Evolutionary conservation across 2,329 filamentous ascomycete species (phyloP).

Genomic region (Trichoderma koningii): DNA sequence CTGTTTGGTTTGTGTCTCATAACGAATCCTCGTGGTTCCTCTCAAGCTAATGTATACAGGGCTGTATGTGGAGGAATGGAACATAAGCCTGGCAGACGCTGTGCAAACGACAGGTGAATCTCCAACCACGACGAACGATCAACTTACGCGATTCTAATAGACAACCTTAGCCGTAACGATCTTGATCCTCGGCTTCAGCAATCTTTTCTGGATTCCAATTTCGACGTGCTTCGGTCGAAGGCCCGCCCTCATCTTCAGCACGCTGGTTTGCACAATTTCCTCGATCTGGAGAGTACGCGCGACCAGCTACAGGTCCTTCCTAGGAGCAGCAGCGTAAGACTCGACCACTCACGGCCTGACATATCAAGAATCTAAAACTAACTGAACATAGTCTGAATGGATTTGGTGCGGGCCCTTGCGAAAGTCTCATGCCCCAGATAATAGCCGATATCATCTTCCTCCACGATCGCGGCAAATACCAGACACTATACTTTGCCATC

Average conservation of each 20-base stretch:
- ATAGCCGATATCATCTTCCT: slow-evolving; percentile 21
- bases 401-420: slow-evolving; percentile 12
- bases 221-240: slow-evolving; percentile 19
- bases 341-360: background rate
- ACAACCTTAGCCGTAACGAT: background rate
- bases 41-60: background rate
- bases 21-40: background rate
- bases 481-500: slow-evolving; percentile 17
- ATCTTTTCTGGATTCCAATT: slow-evolving; percentile 16
- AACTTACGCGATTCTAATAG: background rate
- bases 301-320: slow-evolving; percentile 19
- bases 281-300: slow-evolving; percentile 21
- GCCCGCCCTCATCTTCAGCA: slow-evolving; percentile 15
- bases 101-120: slow-evolving; percentile 9
- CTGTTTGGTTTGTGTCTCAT: slow-evolving; percentile 3
- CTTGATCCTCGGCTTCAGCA: slow-evolving; percentile 13
- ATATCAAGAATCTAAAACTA: background rate
- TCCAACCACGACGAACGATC: background rate
- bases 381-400: slow-evolving; percentile 9
- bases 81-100: slow-evolving; percentile 13
- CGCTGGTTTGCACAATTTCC: slow-evolving; percentile 10
- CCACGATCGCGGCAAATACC: slow-evolving; percentile 19
- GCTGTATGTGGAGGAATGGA: slow-evolving; percentile 21
- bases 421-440: slow-evolving; percentile 24
- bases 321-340: slow-evolving; percentile 18